Percentiles rank a stretch among this genome's conserved stretches.
These are phyloP conservation scores for Acrocalymma vagum DNA, from an alignment of 2,329 filamentous ascomycete species.

Conservation along the genomic window DNA sequence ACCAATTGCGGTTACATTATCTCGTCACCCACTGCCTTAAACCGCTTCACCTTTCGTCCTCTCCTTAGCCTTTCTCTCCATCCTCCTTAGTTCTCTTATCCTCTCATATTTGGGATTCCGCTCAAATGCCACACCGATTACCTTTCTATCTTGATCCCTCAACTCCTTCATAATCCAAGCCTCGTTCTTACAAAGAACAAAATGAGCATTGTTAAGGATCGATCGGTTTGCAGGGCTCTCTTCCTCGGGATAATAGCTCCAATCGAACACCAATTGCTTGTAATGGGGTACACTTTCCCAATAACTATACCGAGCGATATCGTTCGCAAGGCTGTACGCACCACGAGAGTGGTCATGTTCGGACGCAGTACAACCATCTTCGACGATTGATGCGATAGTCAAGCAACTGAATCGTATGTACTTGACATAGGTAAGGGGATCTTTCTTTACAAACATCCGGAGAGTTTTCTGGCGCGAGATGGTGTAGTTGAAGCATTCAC, in stretches of 20 bases:
- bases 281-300: too few species aligned
- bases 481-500: conserved; percentile 10
- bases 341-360: too few species aligned
- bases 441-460: conserved; percentile 5
- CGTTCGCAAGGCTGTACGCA: too few species aligned
- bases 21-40: too few species aligned
- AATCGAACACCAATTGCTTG: conserved; percentile 1
- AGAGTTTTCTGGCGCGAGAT: conserved; percentile 1
- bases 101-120: background rate
- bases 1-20: too few species aligned
- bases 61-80: too few species aligned
- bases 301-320: too few species aligned
- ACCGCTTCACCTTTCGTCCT: too few species aligned
- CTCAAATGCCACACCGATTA: background rate
- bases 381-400: conserved; percentile 7
- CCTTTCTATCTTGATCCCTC: background rate
- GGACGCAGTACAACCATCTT: too few species aligned
- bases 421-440: conserved; percentile 10
- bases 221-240: background rate
- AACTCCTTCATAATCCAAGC: background rate
- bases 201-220: background rate
- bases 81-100: too few species aligned
- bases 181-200: background rate
- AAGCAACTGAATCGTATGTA: conserved; percentile 13
- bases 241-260: background rate